phyloP scores from a whole-genome alignment of 352 stramenopile genomes.

The Pythium plurisporium region DNA sequence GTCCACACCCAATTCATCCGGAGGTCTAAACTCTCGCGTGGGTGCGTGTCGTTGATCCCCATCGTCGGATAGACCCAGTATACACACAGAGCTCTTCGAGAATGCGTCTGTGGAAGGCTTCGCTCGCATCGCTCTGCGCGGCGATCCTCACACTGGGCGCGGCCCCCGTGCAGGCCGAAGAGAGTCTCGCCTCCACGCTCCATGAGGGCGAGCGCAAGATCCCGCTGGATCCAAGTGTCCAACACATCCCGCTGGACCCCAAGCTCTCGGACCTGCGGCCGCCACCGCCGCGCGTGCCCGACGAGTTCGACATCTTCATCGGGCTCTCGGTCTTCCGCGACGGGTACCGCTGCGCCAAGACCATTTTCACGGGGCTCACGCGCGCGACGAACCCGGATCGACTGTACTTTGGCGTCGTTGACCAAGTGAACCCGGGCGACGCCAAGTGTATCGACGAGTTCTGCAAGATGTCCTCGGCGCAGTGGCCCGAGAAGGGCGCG shows the following conservation, averaged over 20 bases:
- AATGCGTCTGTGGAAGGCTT: constrained; percentile 10
- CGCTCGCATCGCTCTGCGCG: not conserved
- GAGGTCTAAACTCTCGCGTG: too few species aligned
- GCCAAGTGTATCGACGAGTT: constrained; percentile 70
- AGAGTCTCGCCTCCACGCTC: constrained; percentile 12
- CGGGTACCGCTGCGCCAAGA: constrained; percentile 74
- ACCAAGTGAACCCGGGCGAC: constrained; percentile 76
- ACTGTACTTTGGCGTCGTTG: constrained; percentile 77
- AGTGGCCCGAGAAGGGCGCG: constrained; percentile 57
- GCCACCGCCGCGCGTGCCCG: constrained; percentile 48
- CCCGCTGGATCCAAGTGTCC: constrained; percentile 48
- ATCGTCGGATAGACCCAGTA: too few species aligned
- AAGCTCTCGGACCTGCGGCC: constrained; percentile 39
- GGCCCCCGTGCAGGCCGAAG: not conserved
- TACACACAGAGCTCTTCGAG: not conserved
- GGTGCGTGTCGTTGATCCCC: too few species aligned
- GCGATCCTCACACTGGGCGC: constrained; percentile 1
- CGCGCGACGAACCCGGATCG: constrained; percentile 63
- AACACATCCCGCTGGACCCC: constrained; percentile 59
- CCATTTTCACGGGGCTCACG: constrained; percentile 76
- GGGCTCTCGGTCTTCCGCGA: constrained; percentile 82
- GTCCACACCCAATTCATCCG: not conserved
- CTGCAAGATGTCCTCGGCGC: constrained; percentile 62
- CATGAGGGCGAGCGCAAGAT: constrained; percentile 50
- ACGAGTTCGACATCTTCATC: constrained; percentile 64